phyloP scores from a whole-genome alignment of 306 rosid genomes.

The Citrullus mucosospermus region DNA sequence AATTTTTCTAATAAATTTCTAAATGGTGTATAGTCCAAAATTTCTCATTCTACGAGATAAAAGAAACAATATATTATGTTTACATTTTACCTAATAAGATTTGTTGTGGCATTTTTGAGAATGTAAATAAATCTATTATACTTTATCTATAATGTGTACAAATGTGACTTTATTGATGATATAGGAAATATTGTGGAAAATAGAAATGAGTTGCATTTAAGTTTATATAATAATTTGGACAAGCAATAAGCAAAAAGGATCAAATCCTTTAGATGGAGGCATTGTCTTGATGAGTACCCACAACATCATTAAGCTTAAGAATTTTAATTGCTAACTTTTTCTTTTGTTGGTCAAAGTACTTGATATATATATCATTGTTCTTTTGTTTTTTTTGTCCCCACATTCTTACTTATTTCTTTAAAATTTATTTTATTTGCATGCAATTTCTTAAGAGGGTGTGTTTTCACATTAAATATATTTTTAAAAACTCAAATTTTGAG shows the following conservation, averaged over 20 bases:
- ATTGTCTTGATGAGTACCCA: slow-evolving; percentile 1
- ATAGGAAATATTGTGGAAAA: no score
- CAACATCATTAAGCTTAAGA: neutral
- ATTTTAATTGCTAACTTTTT: neutral
- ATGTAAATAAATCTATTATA: no score
- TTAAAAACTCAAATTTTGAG: neutral
- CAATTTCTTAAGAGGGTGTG: neutral
- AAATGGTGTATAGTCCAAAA: no score
- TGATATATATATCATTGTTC: neutral
- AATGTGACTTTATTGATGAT: no score
- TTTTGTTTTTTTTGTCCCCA: slow-evolving; percentile 1
- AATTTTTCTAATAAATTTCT: no score
- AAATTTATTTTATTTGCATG: neutral
- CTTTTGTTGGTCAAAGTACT: slow-evolving; percentile 1
- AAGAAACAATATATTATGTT: no score
- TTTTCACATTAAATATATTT: neutral
- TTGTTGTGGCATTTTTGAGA: no score
- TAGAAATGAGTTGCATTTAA: neutral
- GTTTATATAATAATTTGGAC: neutral
- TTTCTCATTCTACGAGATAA: no score
- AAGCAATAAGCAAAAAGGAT: neutral
- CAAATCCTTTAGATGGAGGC: neutral
- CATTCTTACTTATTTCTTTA: neutral
- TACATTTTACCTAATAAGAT: no score
- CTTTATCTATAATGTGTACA: no score